Evolutionary conservation across 176 grass and related monocot genomes (phyloP).

Genomic region (Phoenix roebelenii): DNA sequence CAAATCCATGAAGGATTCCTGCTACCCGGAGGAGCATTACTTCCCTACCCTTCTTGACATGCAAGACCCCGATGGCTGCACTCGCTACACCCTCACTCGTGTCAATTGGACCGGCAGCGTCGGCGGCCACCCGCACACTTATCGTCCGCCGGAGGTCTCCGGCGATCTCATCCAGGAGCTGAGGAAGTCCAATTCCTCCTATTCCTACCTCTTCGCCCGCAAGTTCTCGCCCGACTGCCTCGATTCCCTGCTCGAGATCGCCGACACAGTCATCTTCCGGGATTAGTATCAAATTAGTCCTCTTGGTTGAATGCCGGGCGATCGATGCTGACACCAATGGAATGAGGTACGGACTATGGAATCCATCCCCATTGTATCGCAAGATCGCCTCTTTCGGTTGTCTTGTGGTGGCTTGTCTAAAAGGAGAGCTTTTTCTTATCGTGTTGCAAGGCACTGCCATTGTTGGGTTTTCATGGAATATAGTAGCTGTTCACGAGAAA

Average conservation of each 20-base stretch:
- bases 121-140: slow-evolving; percentile 68
- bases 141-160: slow-evolving; percentile 51
- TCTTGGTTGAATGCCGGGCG: too few relatives aligned
- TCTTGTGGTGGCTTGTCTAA: background rate
- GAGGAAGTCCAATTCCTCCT: slow-evolving; percentile 72
- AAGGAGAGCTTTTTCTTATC: background rate
- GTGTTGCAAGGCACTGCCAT: too few relatives aligned
- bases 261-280: slow-evolving; percentile 57
- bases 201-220: slow-evolving; percentile 74
- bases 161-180: slow-evolving; percentile 50
- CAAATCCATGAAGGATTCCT: slow-evolving; percentile 36
- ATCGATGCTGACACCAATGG: too few relatives aligned
- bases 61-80: slow-evolving; percentile 68
- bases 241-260: slow-evolving; percentile 51
- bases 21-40: slow-evolving; percentile 98
- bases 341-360: too few relatives aligned
- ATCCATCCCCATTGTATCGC: too few relatives aligned
- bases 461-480: too few relatives aligned
- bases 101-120: slow-evolving; percentile 82
- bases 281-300: slow-evolving; percentile 28
- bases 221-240: slow-evolving; percentile 60
- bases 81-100: slow-evolving; percentile 71
- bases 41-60: slow-evolving; percentile 89
- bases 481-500: too few relatives aligned
- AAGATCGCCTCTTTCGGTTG: background rate